Base-by-base conservation (phyloP, 768 basidiomycete species). In the Pilatotrama ljubarskyi region DNA sequence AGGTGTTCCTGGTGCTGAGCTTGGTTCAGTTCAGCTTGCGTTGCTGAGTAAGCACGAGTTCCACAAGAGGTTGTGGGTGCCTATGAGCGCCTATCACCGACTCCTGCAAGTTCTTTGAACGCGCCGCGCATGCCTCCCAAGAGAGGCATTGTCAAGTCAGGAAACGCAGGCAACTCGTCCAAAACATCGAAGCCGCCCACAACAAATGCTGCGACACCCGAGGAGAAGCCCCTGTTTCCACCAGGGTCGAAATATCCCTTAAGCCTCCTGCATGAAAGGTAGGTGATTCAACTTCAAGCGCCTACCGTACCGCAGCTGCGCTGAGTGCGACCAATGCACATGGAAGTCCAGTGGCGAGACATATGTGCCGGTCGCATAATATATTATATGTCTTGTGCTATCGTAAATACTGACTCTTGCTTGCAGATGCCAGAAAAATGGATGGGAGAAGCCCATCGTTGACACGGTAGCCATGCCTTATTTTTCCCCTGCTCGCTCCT, bases 131-230 rank as follows among this genome's bases (percentile, higher is more conserved):
- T 90, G 88, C 81, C 87, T 58, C 84, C 87, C 15, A 82, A 80
- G 58, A 87, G 80, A 76, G 88, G 88, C 64, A 91, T 94, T 51
- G 86, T 93, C 63, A 91, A 89, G 72, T 88, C 90, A 58, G 93
- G 93, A 43, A 93, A 93, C 71, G 89, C 91, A n/a, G 91, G 93
- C 48, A 95, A 92, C 66, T 90, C 90, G 1, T 81, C 87, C 32
- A 93, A 91, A 63, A 65, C 77, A 13, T 61, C 65, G 15, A 69
- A 66, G 38, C 50, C 68, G 7, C 55, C 65, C 38, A 44, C 69
- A 4, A 55, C 46, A 32, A 29, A 15, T 29, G 10, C 26, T 11
- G 3, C 48, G 25, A 70, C 72, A 52, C 55, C 68, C 1, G 62
- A 72, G 61, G 82, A 82, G 35, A 83, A 82, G 56, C 81, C 87